Evolutionary conservation across 495 filamentous ascomycete genomes (phyloP), one percentile per base, ranked within the genome.

Genomic region (Penicillium manginii): DNA sequence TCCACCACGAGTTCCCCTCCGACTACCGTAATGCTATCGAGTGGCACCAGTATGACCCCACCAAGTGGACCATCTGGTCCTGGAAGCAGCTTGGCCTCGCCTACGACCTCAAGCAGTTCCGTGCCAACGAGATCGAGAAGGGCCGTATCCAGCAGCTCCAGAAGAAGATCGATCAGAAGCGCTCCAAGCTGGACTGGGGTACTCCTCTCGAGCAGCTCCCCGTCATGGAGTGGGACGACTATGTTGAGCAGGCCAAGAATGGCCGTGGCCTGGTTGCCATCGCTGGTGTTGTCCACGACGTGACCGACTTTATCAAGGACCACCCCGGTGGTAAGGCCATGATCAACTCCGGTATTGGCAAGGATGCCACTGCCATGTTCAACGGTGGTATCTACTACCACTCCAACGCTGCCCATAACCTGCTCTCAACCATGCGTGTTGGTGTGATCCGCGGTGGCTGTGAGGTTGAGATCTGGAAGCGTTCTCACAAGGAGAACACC

Each of bases 391-490:
- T 98, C 57, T 98, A 98, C 81, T 89, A 91, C 72, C 94, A 98
- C 83, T 93, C 89, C 66, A 98, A 98, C 78, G 94, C 91, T 54
- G 94, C 94, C 50, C 94, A 98, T 85, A 98, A 98, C 80, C 81
- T 97, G 33, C 85, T 98, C 49, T 93, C 91, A 15, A 97, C 92
- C 64, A 96, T 97, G 91, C 85, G 94, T 63, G 90, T 98, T 5
- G 94, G 92, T 77, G 94, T 98, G 49, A 90, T 98, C 57, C 92
- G 94, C 52, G 94, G 94, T 64, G 94, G 94, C 45, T 93, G 91
- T 70, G 94, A 97, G 72, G 94, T 98, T 54, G 94, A 98, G 82
- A 96, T 98, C 82, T 97, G 94, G 94, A 97, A 97, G 85, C 91
- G 91, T 22, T 87, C 92, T 42, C 89, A 93, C 70, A 83, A 87